A percentile compares a stretch with the other conserved stretches of the same genome.
phyloP scores from a whole-genome alignment of 768 basidiomycete species.

The Mycena rosella region DNA sequence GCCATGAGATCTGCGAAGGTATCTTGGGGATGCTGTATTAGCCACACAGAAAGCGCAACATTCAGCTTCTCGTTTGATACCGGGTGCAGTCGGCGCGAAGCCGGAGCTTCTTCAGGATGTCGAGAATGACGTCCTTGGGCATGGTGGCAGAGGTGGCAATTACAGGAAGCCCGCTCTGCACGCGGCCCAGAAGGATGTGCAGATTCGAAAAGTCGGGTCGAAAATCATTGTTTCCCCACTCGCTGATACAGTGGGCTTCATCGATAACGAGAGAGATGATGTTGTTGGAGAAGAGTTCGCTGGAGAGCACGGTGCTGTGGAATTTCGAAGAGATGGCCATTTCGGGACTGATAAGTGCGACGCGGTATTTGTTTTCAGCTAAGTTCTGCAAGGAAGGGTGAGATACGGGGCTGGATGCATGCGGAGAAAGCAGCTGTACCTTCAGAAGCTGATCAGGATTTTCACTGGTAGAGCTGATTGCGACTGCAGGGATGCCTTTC shows the following conservation, averaged over 20 bases:
- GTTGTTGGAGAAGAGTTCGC: slow-evolving; percentile 1
- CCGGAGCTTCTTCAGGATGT: slow-evolving; percentile 3
- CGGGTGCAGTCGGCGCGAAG: slow-evolving; percentile 10
- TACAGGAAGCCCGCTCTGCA: slow-evolving; percentile 11
- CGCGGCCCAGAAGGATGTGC: neutral
- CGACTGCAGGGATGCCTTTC: slow-evolving; percentile 17
- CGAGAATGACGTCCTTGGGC: slow-evolving; percentile 15
- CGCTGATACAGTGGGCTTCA: slow-evolving; percentile 38
- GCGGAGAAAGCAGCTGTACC: neutral
- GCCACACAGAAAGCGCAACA: slow-evolving; percentile 23
- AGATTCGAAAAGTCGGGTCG: slow-evolving; percentile 15
- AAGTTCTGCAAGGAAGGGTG: neutral
- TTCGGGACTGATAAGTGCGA: slow-evolving; percentile 32
- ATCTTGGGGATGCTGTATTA: slow-evolving; percentile 20
- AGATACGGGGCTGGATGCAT: neutral
- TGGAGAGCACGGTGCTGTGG: slow-evolving; percentile 6
- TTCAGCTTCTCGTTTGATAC: slow-evolving; percentile 27
- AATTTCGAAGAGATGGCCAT: slow-evolving; percentile 14
- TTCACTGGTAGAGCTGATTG: slow-evolving; percentile 4
- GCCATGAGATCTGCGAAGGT: slow-evolving; percentile 17
- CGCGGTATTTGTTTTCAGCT: slow-evolving; percentile 26
- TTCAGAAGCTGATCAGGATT: neutral
- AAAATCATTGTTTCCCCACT: slow-evolving; percentile 35
- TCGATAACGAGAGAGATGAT: slow-evolving; percentile 29
- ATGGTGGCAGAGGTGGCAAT: slow-evolving; percentile 11